Conservation (phyloP, 169 alveolate genomes). For the Cryptosporidium sp. region DNA sequence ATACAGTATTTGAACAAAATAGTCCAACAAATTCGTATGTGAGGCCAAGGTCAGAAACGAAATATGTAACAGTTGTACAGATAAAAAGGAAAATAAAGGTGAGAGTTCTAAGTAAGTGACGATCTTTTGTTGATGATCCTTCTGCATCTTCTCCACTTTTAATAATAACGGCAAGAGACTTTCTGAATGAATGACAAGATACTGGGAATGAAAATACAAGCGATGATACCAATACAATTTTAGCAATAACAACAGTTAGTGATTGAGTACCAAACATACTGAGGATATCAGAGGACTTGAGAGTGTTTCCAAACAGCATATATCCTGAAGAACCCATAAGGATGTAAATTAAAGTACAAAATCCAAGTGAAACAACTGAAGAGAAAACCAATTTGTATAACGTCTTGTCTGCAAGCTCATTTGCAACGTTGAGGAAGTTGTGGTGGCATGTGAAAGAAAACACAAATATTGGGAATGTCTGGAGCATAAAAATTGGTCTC, state of each 20-base stretch:
- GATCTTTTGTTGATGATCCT: conserved; percentile 35
- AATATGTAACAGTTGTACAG: conserved; percentile 60
- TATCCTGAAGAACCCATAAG: conserved; percentile 66
- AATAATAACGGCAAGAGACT: conserved; percentile 55
- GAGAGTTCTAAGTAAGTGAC: conserved; percentile 43
- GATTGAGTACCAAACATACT: conserved; percentile 64
- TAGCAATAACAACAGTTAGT: conserved; percentile 29
- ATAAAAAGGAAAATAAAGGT: conserved; percentile 47
- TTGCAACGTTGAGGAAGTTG: conserved; percentile 66
- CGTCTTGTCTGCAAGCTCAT: conserved; percentile 67
- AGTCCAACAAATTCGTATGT: conserved; percentile 71
- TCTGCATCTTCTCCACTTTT: conserved; percentile 72
- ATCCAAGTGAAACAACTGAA: conserved; percentile 47
- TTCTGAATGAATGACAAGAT: conserved; percentile 74
- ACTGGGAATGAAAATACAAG: conserved; percentile 73
- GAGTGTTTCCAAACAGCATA: conserved; percentile 59
- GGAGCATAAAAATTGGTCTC: conserved; percentile 54
- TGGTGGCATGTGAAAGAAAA: conserved; percentile 74
- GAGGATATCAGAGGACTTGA: conserved; percentile 66
- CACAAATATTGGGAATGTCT: conserved; percentile 69
- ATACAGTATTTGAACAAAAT: conserved; percentile 67
- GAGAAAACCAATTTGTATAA: conserved; percentile 25
- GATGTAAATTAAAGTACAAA: conserved; percentile 50
- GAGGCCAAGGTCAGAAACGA: conserved; percentile 63
- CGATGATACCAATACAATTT: conserved; percentile 50